Base-by-base conservation (phyloP, 495 filamentous ascomycete species). In the Annulohypoxylon stygium region DNA sequence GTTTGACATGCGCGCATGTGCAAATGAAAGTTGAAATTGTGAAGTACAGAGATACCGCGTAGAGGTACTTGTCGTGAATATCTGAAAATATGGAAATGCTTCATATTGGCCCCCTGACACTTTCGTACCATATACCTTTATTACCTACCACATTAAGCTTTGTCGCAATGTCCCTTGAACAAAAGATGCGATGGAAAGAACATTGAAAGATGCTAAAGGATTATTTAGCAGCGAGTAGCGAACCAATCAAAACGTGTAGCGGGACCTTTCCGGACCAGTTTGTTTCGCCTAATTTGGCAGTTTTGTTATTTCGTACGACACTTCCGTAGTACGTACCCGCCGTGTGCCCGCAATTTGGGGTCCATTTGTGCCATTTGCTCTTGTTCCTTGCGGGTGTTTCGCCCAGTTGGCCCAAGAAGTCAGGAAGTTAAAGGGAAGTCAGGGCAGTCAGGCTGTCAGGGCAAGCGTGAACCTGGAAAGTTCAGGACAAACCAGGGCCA, bases 181-280 rank as follows among this genome's bases (percentile, higher is more conserved):
- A 63, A 50, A 48, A 58, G 30, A 26, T 66, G n/a, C 41, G 14
- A 45, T 33, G 9, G 23, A 54, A 25, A 55, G 48, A 66, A 67
- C 16, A 67, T 66, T 63, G 26, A 59, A 45, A 60, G 54, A n/a
- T 60, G 51, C 41, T 64, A 12, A 63, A 61, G 61, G 65, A 73
- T 69, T 69, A 68, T 67, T 66, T 67, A 67, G 45, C 53, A 75
- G 67, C 72, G 72, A 75, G 58, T 75, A 75, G 72, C 67, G 67
- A 64, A 41, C 72, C 63, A 75, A 75, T 75, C 16, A 67, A 16
- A 59, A 41, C 43, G 1, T 11, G 4, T 1, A 6, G 5, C 54
- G 43, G 41, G n/a, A 50, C 47, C 57, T 58, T 71, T 61, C 30
- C 51, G 25, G 39, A 18, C 43, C 36, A 74, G 71, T 74, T 74